Conservation (phyloP, 495 filamentous ascomycete genomes). For the Recurvomyces mirabilis region DNA sequence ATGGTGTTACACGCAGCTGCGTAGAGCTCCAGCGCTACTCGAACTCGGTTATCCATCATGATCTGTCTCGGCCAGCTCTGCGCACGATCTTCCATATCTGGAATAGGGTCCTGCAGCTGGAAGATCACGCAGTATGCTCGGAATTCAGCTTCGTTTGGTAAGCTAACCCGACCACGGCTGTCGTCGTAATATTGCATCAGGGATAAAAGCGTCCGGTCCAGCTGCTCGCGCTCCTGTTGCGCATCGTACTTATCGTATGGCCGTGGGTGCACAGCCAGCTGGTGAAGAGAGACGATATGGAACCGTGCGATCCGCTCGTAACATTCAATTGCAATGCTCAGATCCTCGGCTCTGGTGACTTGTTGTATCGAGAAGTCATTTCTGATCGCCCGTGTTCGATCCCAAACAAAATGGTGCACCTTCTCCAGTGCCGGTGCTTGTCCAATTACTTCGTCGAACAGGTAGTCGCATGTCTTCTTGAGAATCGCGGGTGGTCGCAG, state of each 20-base stretch:
- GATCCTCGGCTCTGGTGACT: conserved; percentile 52
- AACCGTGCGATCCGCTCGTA: conserved; percentile 86
- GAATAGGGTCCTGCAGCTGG: conserved; percentile 57
- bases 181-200: conserved; percentile 84
- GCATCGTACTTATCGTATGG: conserved; percentile 63
- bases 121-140: conserved; percentile 81
- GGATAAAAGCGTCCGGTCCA: conserved; percentile 76
- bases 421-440: conserved; percentile 50
- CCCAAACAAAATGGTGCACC: conserved; percentile 85
- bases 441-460: conserved; percentile 63
- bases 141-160: conserved; percentile 78
- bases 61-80: conserved; percentile 56
- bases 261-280: conserved; percentile 52
- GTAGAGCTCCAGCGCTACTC: conserved; percentile 58
- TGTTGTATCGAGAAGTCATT: conserved; percentile 92
- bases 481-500: conserved; percentile 71
- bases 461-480: conserved; percentile 63
- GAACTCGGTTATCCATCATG: conserved; percentile 44
- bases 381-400: conserved; percentile 79
- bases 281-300: conserved; percentile 78
- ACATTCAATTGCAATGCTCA: conserved; percentile 62
- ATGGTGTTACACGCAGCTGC: conserved; percentile 54
- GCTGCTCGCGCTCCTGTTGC: conserved; percentile 86
- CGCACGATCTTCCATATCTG: conserved; percentile 62
- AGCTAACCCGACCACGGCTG: conserved; percentile 41